Evolutionary conservation across 345 rosid species (phyloP).

Genomic region (Hevea brasiliensis): DNA sequence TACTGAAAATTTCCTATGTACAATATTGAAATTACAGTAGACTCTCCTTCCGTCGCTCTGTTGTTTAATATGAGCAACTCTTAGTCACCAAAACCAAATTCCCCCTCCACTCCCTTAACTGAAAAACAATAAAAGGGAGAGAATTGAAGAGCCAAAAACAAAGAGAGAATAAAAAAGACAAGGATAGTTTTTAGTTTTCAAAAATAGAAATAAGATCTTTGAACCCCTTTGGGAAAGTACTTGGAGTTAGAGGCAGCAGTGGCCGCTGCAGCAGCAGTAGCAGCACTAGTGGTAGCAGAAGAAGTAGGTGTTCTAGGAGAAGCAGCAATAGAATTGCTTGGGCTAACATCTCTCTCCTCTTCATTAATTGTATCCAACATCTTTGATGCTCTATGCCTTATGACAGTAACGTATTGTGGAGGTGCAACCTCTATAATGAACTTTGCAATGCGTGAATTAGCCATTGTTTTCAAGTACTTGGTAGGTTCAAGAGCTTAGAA

Average conservation of each 20-base stretch:
- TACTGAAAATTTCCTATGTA: neutral
- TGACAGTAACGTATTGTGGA: conserved; percentile 66
- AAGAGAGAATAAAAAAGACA: no score
- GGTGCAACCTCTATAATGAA: conserved; percentile 84
- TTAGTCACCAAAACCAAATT: neutral
- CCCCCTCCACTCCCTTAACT: neutral
- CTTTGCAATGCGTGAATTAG: conserved; percentile 58
- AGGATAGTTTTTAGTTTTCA: conserved; percentile 1
- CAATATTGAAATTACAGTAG: conserved; percentile 1
- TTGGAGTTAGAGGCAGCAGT: conserved; percentile 21
- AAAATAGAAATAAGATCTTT: conserved; percentile 25
- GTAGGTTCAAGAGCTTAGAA: neutral
- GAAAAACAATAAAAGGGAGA: conserved; percentile 1
- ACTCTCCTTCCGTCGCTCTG: neutral
- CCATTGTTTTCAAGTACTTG: conserved; percentile 39
- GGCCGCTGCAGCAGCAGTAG: conserved; percentile 18
- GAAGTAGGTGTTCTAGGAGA: conserved; percentile 32
- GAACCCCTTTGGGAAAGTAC: conserved; percentile 21
- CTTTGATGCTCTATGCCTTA: conserved; percentile 61
- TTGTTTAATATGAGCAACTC: neutral
- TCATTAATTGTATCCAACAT: conserved; percentile 78
- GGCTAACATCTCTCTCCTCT: conserved; percentile 60
- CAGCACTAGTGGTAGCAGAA: neutral
- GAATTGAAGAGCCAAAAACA: neutral
- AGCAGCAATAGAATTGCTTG: conserved; percentile 32